Percentiles rank a stretch among this genome's conserved stretches.
Evolutionary conservation across 2,329 filamentous ascomycete species (phyloP).

Genomic region (Hypoxylon sp.): DNA sequence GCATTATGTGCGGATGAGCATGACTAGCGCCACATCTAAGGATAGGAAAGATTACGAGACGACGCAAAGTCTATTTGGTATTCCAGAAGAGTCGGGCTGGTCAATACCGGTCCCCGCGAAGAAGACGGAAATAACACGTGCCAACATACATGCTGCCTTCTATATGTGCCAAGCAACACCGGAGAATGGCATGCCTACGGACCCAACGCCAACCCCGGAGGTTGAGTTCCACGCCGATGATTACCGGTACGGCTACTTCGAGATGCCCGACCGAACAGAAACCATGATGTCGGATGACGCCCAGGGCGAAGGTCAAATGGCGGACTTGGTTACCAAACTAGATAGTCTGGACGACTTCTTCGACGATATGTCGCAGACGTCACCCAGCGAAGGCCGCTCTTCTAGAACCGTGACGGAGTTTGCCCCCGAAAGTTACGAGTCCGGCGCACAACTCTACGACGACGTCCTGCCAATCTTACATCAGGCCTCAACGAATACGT

Average conservation of each 20-base stretch:
- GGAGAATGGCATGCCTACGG: slow-evolving; percentile 65
- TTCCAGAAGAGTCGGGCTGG: slow-evolving; percentile 95
- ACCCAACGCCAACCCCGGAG: slow-evolving; percentile 79
- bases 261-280: slow-evolving; percentile 77
- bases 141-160: slow-evolving; percentile 95
- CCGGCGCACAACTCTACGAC: slow-evolving; percentile 86
- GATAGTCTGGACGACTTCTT: slow-evolving; percentile 87
- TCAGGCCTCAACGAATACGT: slow-evolving; percentile 82
- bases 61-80: slow-evolving; percentile 94
- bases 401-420: slow-evolving; percentile 74
- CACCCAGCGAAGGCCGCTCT: slow-evolving; percentile 71
- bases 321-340: slow-evolving; percentile 83
- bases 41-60: slow-evolving; percentile 94
- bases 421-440: slow-evolving; percentile 74
- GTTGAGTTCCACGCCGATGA: slow-evolving; percentile 95
- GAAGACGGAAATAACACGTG: slow-evolving; percentile 85
- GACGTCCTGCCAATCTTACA: slow-evolving; percentile 91
- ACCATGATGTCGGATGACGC: slow-evolving; percentile 93
- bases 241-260: slow-evolving; percentile 84
- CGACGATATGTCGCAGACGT: slow-evolving; percentile 72
- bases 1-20: slow-evolving; percentile 96
- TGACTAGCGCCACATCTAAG: slow-evolving; percentile 88
- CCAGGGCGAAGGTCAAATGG: slow-evolving; percentile 77
- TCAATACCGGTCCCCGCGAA: slow-evolving; percentile 92
- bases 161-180: slow-evolving; percentile 85